These are phyloP conservation scores for Terana coerulea DNA, from an alignment of 768 basidiomycete species.

Conservation along the genomic window DNA sequence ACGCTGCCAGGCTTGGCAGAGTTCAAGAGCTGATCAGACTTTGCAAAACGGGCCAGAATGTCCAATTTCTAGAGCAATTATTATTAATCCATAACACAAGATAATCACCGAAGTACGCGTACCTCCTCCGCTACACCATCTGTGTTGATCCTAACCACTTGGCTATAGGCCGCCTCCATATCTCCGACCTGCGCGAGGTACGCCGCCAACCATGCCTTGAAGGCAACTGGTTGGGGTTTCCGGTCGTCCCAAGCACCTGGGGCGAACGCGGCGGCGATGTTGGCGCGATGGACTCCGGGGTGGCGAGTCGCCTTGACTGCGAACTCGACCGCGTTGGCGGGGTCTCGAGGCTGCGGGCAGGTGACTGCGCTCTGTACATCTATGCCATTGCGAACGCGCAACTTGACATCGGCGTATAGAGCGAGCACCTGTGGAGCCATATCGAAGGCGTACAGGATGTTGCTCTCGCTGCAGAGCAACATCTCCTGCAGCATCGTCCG, in stretches of 20 bases:
- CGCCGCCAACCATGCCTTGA: slow-evolving; percentile 27
- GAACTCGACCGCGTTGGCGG: slow-evolving; percentile 38
- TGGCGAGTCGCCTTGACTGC: slow-evolving; percentile 17
- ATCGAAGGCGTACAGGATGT: slow-evolving; percentile 52
- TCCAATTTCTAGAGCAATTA: slow-evolving; percentile 13
- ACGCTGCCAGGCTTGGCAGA: slow-evolving; percentile 25
- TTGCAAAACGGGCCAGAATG: slow-evolving; percentile 16
- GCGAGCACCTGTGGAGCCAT: slow-evolving; percentile 47
- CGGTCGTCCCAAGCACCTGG: slow-evolving; percentile 12
- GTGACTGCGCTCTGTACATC: slow-evolving; percentile 55
- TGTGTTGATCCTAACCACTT: slow-evolving; percentile 44
- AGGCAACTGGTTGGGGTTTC: slow-evolving; percentile 15
- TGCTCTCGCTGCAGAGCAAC: slow-evolving; percentile 41
- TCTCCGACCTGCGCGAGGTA: slow-evolving; percentile 40
- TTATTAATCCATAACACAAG: neutral
- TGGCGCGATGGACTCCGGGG: slow-evolving; percentile 16
- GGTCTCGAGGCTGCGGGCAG: slow-evolving; percentile 32
- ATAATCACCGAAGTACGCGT: slow-evolving; percentile 14
- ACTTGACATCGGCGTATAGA: slow-evolving; percentile 37
- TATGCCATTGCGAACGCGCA: slow-evolving; percentile 46
- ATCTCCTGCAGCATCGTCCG: slow-evolving; percentile 33
- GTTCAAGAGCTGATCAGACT: slow-evolving; percentile 24
- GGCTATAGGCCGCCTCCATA: slow-evolving; percentile 39
- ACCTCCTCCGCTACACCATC: slow-evolving; percentile 33
- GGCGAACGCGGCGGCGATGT: slow-evolving; percentile 21